Conservation (phyloP, 371 early-diverging fungal genomes). For the Mortierella sp. region DNA sequence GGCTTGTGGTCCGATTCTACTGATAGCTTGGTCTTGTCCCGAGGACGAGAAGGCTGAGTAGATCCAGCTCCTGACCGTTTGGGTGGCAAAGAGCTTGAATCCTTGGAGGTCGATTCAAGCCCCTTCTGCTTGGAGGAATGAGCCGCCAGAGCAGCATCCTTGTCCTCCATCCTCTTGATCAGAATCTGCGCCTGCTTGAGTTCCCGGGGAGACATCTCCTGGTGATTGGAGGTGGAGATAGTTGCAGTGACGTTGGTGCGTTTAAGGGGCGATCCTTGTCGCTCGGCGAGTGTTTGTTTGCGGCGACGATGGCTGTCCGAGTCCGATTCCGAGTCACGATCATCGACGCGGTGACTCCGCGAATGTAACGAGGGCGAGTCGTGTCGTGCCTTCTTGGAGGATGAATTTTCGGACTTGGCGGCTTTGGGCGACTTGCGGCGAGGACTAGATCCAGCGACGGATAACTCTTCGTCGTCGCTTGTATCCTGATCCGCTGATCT, state of each 20-base stretch:
- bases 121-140: slow-evolving; percentile 22
- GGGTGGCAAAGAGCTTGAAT: not conserved
- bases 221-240: not conserved
- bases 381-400: slow-evolving; percentile 45
- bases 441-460: slow-evolving; percentile 25
- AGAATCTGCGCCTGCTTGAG: slow-evolving; percentile 45
- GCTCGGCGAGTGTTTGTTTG: slow-evolving; percentile 25
- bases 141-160: slow-evolving; percentile 27
- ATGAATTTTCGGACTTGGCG: slow-evolving; percentile 21
- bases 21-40: slow-evolving; percentile 19
- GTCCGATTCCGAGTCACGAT: slow-evolving; percentile 35
- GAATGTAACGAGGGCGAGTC: slow-evolving; percentile 19
- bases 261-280: slow-evolving; percentile 30
- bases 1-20: slow-evolving; percentile 12
- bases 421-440: slow-evolving; percentile 37
- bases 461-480: slow-evolving; percentile 34
- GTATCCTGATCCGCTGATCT: slow-evolving; percentile 38
- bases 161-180: slow-evolving; percentile 51
- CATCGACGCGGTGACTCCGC: slow-evolving; percentile 13
- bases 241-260: slow-evolving; percentile 7
- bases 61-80: slow-evolving; percentile 16
- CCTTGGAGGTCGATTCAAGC: slow-evolving; percentile 7
- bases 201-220: slow-evolving; percentile 45
- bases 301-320: slow-evolving; percentile 50
- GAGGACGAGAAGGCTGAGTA: slow-evolving; percentile 16